Conservation (phyloP, 2,329 filamentous ascomycete species). For the Sarocladium strictum region DNA sequence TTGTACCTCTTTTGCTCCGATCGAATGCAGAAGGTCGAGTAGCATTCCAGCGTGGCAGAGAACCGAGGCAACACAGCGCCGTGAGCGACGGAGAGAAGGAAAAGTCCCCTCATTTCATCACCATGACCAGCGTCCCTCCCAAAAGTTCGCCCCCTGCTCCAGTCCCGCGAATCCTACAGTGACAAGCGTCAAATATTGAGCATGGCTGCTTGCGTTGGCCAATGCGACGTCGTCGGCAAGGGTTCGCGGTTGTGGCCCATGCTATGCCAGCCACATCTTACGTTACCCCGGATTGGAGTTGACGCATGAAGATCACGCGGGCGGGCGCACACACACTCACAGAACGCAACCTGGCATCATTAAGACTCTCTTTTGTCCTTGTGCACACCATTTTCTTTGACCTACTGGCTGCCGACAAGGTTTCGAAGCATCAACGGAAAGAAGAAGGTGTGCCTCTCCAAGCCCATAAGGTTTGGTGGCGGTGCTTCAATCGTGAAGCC, state of each 20-base stretch:
- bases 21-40: too few species aligned
- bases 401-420: too few species aligned
- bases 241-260: not conserved
- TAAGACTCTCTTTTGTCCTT: too few species aligned
- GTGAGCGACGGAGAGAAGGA: not conserved
- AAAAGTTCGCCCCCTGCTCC: not conserved
- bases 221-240: not conserved
- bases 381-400: too few species aligned
- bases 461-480: not conserved
- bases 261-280: slow-evolving; percentile 6
- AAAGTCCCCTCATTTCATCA: not conserved
- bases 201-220: not conserved
- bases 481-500: too few species aligned
- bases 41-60: not conserved
- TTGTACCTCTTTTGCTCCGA: too few species aligned
- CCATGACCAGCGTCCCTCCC: not conserved
- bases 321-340: not conserved
- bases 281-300: slow-evolving; percentile 6
- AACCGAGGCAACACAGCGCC: not conserved
- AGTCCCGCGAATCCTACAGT: not conserved
- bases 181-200: not conserved
- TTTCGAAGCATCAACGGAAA: too few species aligned
- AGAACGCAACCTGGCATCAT: too few species aligned
- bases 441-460: too few species aligned
- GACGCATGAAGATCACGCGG: slow-evolving; percentile 1